Evolutionary conservation across 2,329 filamentous ascomycete genomes (phyloP).

Genomic region (Colletotrichum noveboracense): DNA sequence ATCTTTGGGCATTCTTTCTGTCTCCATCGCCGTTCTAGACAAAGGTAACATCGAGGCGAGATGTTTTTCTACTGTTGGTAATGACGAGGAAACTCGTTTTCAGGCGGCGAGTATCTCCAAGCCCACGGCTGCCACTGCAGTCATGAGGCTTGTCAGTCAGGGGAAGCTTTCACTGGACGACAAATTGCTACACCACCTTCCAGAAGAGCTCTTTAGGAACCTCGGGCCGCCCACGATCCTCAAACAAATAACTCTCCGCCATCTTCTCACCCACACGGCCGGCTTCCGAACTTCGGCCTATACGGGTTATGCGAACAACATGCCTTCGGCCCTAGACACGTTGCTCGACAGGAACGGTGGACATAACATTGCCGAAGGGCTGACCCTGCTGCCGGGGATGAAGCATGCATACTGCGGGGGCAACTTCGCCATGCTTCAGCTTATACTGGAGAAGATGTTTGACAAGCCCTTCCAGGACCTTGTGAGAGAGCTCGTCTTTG

Average conservation of each 20-base stretch:
- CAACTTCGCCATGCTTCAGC: background rate
- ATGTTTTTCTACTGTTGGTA: constrained; percentile 1
- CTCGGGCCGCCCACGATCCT: background rate
- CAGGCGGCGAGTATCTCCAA: constrained; percentile 12
- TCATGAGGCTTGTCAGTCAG: background rate
- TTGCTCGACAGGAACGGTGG: constrained; percentile 17
- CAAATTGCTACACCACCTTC: background rate
- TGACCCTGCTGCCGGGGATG: background rate
- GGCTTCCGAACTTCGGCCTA: background rate
- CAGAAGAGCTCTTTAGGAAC: background rate
- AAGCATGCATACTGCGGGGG: constrained; percentile 3
- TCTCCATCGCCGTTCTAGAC: constrained; percentile 5
- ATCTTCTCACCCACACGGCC: background rate
- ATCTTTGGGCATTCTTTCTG: background rate
- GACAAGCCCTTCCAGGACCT: background rate
- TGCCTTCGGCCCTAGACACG: constrained; percentile 5
- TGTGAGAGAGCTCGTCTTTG: background rate
- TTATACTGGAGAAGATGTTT: constrained; percentile 1
- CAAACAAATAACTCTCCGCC: background rate
- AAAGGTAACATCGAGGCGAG: background rate
- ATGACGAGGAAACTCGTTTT: background rate
- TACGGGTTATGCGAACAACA: background rate
- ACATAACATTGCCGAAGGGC: background rate
- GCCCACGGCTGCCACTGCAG: background rate
- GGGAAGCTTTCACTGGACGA: background rate